A percentile compares a stretch with the other conserved stretches of the same genome.
Conservation (phyloP, 495 filamentous ascomycete genomes). For the Pseudoneurospora amorphoporcata region DNA sequence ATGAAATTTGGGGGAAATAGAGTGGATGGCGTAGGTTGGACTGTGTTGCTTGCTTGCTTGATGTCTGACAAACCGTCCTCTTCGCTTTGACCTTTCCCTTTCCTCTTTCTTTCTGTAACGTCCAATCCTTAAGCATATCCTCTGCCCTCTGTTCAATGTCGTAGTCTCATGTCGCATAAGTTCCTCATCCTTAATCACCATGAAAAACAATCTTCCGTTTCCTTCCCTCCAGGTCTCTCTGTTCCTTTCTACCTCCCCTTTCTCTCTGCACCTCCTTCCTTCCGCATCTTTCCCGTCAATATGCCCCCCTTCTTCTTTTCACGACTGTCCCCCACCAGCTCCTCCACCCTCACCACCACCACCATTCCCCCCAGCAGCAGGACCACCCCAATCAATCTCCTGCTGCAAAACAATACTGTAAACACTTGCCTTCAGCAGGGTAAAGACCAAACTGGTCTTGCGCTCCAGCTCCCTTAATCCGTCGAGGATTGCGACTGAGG, state of each 20-base stretch:
- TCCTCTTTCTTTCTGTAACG: neutral
- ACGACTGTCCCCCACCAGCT: neutral
- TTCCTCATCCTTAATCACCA: neutral
- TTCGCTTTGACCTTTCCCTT: neutral
- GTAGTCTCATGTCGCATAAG: neutral
- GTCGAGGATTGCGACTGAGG: slow-evolving; percentile 67
- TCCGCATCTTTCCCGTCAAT: neutral
- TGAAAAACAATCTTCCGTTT: neutral
- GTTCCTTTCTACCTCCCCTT: neutral
- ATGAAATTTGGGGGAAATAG: neutral
- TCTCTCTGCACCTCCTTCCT: neutral
- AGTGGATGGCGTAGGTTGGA: neutral
- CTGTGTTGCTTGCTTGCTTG: neutral
- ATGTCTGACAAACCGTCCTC: neutral
- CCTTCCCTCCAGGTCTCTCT: neutral
- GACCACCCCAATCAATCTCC: slow-evolving; percentile 59
- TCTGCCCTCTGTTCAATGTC: neutral
- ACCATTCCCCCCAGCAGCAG: neutral
- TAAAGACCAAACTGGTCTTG: slow-evolving; percentile 90
- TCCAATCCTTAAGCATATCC: neutral
- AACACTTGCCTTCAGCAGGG: slow-evolving; percentile 91
- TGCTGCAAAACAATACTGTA: slow-evolving; percentile 98
- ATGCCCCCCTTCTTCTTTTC: neutral
- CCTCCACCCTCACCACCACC: neutral
- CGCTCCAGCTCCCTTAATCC: slow-evolving; percentile 79